Evolutionary conservation across 1,284 basidiomycete genomes (phyloP), one percentile per base, ranked within the genome.

Genomic region (Coniferiporia weirii): DNA sequence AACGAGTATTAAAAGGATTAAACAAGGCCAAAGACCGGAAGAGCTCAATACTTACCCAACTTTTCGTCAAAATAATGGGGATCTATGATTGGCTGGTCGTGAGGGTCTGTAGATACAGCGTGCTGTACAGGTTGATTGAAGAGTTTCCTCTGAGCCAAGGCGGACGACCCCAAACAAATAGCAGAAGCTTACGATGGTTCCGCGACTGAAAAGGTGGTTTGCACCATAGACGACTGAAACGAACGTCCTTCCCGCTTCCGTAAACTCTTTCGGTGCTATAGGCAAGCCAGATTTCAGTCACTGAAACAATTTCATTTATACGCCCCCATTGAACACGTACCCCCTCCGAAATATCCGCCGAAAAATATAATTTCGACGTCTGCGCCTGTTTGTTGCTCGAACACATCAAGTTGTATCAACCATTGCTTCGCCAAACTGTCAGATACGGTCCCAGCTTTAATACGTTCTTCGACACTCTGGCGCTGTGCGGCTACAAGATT

Each of bases 31-130:
- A 27, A 27, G 27, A 19, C 38, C 10, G 4, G n/a, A 9, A 2
- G 9, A n/a, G 17, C 17, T 15, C 5, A 43, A n/a, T 8, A 10
- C 56, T 43, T 38, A 65, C 64, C 64, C 36, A 64, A 55, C 8
- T 49, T 34, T 13, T 61, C 54, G 6, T 58, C 60, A 22, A 72
- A 68, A 63, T 75, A 75, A 2, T 67, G 68, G 3, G 74, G 70
- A 51, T 76, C 73, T 56, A 76, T 73, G 1, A 43, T 12, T 0
- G 75, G 73, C 1, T 64, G 51, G 15, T 64, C 66, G 35, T 71
- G 70, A 1, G 71, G 66, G 58, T 73, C 67, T n/a, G 58, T 66
- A 5, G 70, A 69, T 43, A 65, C 68, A 62, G 74, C 69, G 40
- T 62, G 60, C 64, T 27, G 5, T 65, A 52, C 6, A 50, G 32